A percentile compares a stretch with the other conserved stretches of the same genome.
phyloP scores from a whole-genome alignment of 2,329 filamentous ascomycete species.

The Pseudomassariella vexata region DNA sequence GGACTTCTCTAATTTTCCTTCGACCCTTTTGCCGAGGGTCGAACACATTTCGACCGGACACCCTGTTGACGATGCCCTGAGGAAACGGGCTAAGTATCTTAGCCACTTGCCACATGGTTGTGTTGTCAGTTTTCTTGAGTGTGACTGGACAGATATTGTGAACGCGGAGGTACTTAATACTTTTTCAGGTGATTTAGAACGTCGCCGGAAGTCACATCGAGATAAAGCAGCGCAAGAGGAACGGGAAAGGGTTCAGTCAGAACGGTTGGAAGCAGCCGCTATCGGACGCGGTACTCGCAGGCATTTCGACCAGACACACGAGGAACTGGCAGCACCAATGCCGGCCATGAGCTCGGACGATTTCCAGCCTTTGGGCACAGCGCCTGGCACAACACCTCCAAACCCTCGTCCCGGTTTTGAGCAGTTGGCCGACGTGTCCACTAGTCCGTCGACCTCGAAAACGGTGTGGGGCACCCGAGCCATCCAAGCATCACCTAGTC shows the following conservation, averaged over 20 bases:
- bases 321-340: slow-evolving; percentile 32
- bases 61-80: slow-evolving; percentile 76
- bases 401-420: slow-evolving; percentile 57
- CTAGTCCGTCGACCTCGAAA: slow-evolving; percentile 67
- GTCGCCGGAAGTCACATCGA: slow-evolving; percentile 66
- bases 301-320: slow-evolving; percentile 28
- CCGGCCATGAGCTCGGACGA: slow-evolving; percentile 50
- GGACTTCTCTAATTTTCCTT: slow-evolving; percentile 74
- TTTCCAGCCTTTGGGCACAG: slow-evolving; percentile 56
- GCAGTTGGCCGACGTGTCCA: slow-evolving; percentile 70
- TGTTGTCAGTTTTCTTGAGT: slow-evolving; percentile 85
- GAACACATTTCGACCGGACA: slow-evolving; percentile 87
- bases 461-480: slow-evolving; percentile 92
- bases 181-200: slow-evolving; percentile 73
- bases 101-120: slow-evolving; percentile 85
- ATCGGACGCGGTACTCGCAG: slow-evolving; percentile 48
- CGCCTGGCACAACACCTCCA: slow-evolving; percentile 46
- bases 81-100: slow-evolving; percentile 81
- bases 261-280: slow-evolving; percentile 69
- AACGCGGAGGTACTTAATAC: slow-evolving; percentile 65
- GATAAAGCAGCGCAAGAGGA: slow-evolving; percentile 86
- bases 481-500: slow-evolving; percentile 53
- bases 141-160: slow-evolving; percentile 91
- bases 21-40: slow-evolving; percentile 78
- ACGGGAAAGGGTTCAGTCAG: slow-evolving; percentile 74